Base-by-base conservation (phyloP, 2,329 filamentous ascomycete species). In the Exophiala viscosa region DNA sequence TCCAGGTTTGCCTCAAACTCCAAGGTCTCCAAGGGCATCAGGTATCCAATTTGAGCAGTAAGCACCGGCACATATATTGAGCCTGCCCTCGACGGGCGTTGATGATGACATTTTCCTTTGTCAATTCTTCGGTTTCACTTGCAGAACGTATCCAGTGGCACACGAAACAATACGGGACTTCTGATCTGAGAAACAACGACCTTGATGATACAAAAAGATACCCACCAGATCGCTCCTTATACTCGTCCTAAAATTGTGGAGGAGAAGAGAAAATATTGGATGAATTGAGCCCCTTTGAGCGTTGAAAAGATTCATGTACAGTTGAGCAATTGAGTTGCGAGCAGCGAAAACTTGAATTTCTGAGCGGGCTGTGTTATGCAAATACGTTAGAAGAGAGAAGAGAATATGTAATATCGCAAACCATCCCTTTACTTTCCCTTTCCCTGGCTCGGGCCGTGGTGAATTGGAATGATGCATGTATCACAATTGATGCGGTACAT, bases 221-320 rank as follows among this genome's bases (percentile, higher is more conserved):
- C 48, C 52, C 33, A 13, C 49, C 33, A 38, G 35, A 52, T 48
- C 55, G 43, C 55, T 58, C 55, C 45, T 53, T 55, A 53, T 17
- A 42, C 35, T 31, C 20, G 48, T 15, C 41, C 14, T 33, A 42
- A 41, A 32, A 35, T 45, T 49, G 41, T 28, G 44, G 18, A 40
- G 41, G 14, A 34, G 28, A 33, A 20, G 31, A 45, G 13, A 33
- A 18, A 15, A 6, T 18, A 14, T 34, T 35, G 13, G 38, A 40
- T 45, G 14, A 40, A 44, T 45, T 54, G 50, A 36, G n/a, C 36
- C 44, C 15, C 32, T 36, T 18, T 28, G 23, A 49, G 39, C 42
- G 32, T 14, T 13, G 18, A 32, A 31, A 20, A 23, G n/a, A 23
- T 42, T 28, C n/a, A 42, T 47, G 50, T 56, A 56, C 48, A 54